Conservation (phyloP, 331 rosid species). For the Stylosanthes scabra region DNA sequence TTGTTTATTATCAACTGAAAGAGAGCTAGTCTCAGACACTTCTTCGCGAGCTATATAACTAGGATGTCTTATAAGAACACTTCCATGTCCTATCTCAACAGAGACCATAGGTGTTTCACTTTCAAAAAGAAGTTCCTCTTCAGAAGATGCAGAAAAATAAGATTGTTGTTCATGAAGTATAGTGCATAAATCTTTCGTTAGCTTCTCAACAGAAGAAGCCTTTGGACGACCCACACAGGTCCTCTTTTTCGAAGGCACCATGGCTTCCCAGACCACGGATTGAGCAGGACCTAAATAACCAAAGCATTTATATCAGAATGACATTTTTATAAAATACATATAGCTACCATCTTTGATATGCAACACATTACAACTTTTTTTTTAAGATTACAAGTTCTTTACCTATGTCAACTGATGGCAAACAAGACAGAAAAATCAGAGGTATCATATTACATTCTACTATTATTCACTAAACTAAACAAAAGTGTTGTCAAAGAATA, state of each 20-base stretch:
- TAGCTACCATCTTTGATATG: constrained; percentile 14
- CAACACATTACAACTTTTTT: constrained; percentile 10
- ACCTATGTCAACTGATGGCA: constrained; percentile 25
- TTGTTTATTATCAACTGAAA: constrained; percentile 82
- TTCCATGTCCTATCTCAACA: constrained; percentile 99
- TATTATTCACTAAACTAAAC: background rate
- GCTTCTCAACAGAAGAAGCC: constrained; percentile 92
- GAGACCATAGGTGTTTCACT: constrained; percentile 96
- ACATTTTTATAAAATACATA: background rate
- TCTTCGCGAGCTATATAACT: constrained; percentile 85
- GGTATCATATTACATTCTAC: background rate
- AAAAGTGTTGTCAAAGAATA: constrained; percentile 4
- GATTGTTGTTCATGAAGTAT: constrained; percentile 96
- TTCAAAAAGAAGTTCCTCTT: constrained; percentile 91
- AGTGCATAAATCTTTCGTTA: constrained; percentile 88
- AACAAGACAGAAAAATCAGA: constrained; percentile 33
- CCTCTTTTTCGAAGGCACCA: constrained; percentile 94
- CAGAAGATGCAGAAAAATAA: constrained; percentile 87
- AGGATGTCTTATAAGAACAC: constrained; percentile 95
- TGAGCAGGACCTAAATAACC: constrained; percentile 86
- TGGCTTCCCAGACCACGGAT: constrained; percentile 87
- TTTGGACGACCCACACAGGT: constrained; percentile 90
- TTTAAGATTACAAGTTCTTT: background rate
- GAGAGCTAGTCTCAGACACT: constrained; percentile 98
- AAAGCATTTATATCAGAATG: constrained; percentile 37